A percentile compares a stretch with the other conserved stretches of the same genome.
Conservation (phyloP, 1,139 yeast genomes). For the Wickerhamiella pararugosa region DNA sequence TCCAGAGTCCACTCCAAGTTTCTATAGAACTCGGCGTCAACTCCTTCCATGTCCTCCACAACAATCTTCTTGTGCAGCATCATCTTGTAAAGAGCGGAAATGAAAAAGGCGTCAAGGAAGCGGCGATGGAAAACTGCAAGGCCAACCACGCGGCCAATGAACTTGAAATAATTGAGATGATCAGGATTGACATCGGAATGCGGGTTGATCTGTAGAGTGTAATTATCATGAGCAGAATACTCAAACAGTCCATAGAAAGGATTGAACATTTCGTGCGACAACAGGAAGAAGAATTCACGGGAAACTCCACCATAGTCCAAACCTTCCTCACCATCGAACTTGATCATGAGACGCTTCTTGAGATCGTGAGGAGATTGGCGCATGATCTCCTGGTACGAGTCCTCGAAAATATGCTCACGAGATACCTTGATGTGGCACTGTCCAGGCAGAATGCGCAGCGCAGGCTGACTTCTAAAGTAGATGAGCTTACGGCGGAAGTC, state of each 20-base stretch:
- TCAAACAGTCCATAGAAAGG: conserved; percentile 95
- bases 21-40: conserved; percentile 90
- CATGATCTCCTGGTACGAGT: conserved; percentile 96
- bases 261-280: conserved; percentile 97
- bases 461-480: conserved; percentile 96
- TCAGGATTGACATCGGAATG: conserved; percentile 97
- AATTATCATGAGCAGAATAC: conserved; percentile 94
- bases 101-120: conserved; percentile 93
- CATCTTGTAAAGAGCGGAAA: conserved; percentile 96
- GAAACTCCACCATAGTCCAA: conserved; percentile 98
- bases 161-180: conserved; percentile 93
- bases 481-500: conserved; percentile 95
- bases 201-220: conserved; percentile 93
- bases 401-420: conserved; percentile 92
- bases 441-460: conserved; percentile 90
- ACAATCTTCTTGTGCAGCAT: conserved; percentile 90
- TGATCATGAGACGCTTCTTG: conserved; percentile 93
- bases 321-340: conserved; percentile 98
- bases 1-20: conserved; percentile 92
- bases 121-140: conserved; percentile 96
- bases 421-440: conserved; percentile 97
- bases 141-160: conserved; percentile 96
- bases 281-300: conserved; percentile 87
- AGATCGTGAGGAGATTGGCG: conserved; percentile 96
- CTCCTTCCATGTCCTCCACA: conserved; percentile 96